These are phyloP conservation scores for Selaginella tamariscina DNA, from an alignment of 75 land plant genomes.

Conservation along the genomic window DNA sequence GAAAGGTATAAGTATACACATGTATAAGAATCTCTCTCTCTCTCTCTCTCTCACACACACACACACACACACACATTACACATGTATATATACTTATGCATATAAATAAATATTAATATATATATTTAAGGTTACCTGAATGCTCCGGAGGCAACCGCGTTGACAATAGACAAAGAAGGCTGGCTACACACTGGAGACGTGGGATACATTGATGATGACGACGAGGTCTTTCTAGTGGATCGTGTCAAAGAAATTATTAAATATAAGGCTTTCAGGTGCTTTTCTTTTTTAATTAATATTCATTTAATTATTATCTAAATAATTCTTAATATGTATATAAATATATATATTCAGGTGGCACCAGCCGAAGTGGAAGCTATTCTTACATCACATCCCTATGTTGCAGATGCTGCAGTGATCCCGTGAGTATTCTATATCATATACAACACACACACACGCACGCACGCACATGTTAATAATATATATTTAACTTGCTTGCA, in stretches of 20 bases:
- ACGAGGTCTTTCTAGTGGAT: conserved; percentile 73
- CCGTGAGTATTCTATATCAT: background rate
- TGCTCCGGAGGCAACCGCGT: conserved; percentile 49
- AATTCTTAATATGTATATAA: no score
- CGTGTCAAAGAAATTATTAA: conserved; percentile 83
- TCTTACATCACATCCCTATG: background rate
- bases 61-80: no score
- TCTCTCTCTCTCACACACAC: no score
- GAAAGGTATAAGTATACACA: conserved; percentile 43
- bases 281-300: no score
- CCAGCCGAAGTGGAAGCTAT: background rate
- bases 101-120: no score
- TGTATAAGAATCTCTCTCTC: background rate
- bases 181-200: conserved; percentile 88
- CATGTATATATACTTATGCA: no score
- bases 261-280: conserved; percentile 70
- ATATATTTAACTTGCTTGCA: conserved; percentile 18
- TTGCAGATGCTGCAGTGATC: conserved; percentile 1
- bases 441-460: no score
- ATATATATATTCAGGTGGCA: background rate
- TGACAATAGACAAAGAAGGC: conserved; percentile 68
- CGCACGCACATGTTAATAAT: no score
- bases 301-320: no score
- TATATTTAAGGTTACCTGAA: conserved; percentile 53
- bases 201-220: conserved; percentile 74